A percentile compares a stretch with the other conserved stretches of the same genome.
phyloP scores from a whole-genome alignment of 73 alveolate species.

The Diophrys sp. region DNA sequence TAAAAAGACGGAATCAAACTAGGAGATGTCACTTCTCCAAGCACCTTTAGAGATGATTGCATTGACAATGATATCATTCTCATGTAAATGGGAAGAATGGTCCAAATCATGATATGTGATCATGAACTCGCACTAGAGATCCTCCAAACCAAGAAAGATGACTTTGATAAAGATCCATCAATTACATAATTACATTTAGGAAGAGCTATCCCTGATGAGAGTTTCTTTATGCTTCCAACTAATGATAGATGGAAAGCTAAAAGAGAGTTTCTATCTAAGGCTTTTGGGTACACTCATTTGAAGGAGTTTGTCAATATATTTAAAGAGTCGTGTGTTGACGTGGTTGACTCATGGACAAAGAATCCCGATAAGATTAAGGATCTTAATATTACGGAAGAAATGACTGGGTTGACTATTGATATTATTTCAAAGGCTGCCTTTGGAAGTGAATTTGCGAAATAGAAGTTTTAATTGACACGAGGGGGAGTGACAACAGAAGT shows the following conservation, averaged over 20 bases:
- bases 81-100: neutral
- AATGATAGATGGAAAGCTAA: neutral
- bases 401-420: neutral
- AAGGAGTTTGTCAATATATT: neutral
- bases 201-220: neutral
- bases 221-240: constrained; percentile 2
- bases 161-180: neutral
- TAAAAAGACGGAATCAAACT: neutral
- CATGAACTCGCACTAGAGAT: constrained; percentile 1
- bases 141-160: neutral
- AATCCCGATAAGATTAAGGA: neutral
- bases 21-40: neutral
- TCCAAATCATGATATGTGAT: neutral
- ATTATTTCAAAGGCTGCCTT: constrained; percentile 7
- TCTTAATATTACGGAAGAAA: neutral
- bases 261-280: constrained; percentile 1
- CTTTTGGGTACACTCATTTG: constrained; percentile 1
- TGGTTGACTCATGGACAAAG: neutral
- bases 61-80: neutral
- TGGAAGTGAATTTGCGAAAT: constrained; percentile 2
- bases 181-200: neutral
- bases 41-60: no score
- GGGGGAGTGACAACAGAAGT: neutral
- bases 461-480: neutral
- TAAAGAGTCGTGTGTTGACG: neutral